Evolutionary conservation across 768 basidiomycete genomes (phyloP).

Genomic region (Agaricus subrufescens): DNA sequence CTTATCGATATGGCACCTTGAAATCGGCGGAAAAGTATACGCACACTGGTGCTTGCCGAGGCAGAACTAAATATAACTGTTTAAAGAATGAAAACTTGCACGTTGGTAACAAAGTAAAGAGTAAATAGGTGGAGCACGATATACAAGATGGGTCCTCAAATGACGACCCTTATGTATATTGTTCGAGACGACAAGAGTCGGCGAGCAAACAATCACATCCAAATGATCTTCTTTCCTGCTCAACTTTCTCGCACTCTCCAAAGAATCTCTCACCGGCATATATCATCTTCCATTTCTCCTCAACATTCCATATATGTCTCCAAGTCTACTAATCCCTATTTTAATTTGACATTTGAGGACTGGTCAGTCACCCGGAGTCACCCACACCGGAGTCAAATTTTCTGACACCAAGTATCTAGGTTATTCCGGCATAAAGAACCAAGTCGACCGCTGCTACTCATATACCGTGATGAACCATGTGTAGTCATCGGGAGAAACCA

Average conservation of each 20-base stretch:
- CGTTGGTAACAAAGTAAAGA: neutral
- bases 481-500: slow-evolving; percentile 95
- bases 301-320: slow-evolving; percentile 67
- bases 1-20: too few species aligned
- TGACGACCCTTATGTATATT: too few species aligned
- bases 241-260: slow-evolving; percentile 12
- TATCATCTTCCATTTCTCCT: slow-evolving; percentile 17
- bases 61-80: too few species aligned
- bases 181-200: neutral
- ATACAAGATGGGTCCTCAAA: too few species aligned
- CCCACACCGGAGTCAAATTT: neutral
- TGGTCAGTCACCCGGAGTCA: slow-evolving; percentile 47
- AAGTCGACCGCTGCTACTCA: slow-evolving; percentile 67
- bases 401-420: slow-evolving; percentile 16
- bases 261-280: neutral
- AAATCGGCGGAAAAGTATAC: too few species aligned
- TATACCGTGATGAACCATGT: slow-evolving; percentile 86
- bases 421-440: slow-evolving; percentile 70
- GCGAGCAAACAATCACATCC: slow-evolving; percentile 4
- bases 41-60: too few species aligned
- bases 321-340: slow-evolving; percentile 74
- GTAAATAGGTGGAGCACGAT: too few species aligned
- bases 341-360: slow-evolving; percentile 89
- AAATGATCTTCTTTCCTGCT: slow-evolving; percentile 8
- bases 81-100: too few species aligned